These are phyloP conservation scores for Pseudopithomyces chartarum DNA, from an alignment of 2,329 filamentous ascomycete genomes.

Conservation along the genomic window DNA sequence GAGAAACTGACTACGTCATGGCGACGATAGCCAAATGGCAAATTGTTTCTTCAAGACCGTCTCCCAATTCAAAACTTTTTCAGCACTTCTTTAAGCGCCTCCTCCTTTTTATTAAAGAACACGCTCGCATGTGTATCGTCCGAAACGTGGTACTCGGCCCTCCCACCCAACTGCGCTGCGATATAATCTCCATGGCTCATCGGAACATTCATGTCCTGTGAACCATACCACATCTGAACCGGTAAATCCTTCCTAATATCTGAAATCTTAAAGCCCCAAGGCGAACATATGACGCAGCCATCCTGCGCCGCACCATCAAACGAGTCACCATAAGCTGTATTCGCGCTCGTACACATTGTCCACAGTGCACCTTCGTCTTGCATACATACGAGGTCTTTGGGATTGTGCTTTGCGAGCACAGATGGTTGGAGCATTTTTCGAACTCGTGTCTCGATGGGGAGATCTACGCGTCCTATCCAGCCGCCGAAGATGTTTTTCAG, in stretches of 20 bases:
- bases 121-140: slow-evolving; percentile 44
- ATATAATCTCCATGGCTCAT: slow-evolving; percentile 40
- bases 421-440: slow-evolving; percentile 17
- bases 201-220: slow-evolving; percentile 39
- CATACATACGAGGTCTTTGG: slow-evolving; percentile 30
- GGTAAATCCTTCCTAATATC: slow-evolving; percentile 43
- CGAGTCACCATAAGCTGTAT: slow-evolving; percentile 38
- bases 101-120: slow-evolving; percentile 10
- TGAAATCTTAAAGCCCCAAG: slow-evolving; percentile 43
- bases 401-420: slow-evolving; percentile 4
- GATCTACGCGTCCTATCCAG: slow-evolving; percentile 32
- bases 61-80: slow-evolving; percentile 5
- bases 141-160: slow-evolving; percentile 32
- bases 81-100: slow-evolving; percentile 12
- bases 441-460: slow-evolving; percentile 40
- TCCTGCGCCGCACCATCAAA: slow-evolving; percentile 36
- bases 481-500: slow-evolving; percentile 7
- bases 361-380: slow-evolving; percentile 27
- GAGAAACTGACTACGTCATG: too few relatives aligned
- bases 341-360: slow-evolving; percentile 20
- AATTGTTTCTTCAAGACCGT: not conserved
- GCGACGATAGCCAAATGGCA: too few relatives aligned
- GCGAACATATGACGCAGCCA: slow-evolving; percentile 29
- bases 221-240: slow-evolving; percentile 47
- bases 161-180: slow-evolving; percentile 34